These are phyloP conservation scores for Gaertneriomyces semiglobifer DNA, from an alignment of 192 early-diverging fungal species.

Conservation along the genomic window DNA sequence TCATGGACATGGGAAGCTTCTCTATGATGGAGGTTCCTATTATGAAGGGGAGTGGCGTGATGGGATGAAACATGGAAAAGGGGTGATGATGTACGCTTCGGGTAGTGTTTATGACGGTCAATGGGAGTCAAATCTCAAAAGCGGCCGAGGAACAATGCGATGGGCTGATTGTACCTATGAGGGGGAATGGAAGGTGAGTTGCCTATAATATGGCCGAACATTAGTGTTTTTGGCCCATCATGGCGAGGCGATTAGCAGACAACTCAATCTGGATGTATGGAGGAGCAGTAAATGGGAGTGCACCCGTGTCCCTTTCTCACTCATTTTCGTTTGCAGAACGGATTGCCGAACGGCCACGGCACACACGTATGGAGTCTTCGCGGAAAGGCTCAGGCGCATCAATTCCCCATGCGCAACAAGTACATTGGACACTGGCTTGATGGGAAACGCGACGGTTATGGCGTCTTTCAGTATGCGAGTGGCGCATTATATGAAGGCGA, in stretches of 20 bases:
- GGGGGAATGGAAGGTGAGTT: slow-evolving; percentile 50
- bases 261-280: no score
- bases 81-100: slow-evolving; percentile 49
- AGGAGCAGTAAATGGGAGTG: no score
- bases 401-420: slow-evolving; percentile 45
- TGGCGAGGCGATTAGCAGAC: no score
- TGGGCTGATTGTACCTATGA: slow-evolving; percentile 51
- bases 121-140: slow-evolving; percentile 48
- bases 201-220: no score
- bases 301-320: no score
- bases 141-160: slow-evolving; percentile 46
- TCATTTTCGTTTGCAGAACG: slow-evolving; percentile 29
- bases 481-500: slow-evolving; percentile 51
- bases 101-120: slow-evolving; percentile 55
- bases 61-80: slow-evolving; percentile 47
- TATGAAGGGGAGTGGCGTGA: slow-evolving; percentile 45
- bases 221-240: no score
- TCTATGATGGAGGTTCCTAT: slow-evolving; percentile 1
- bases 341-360: slow-evolving; percentile 45
- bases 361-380: slow-evolving; percentile 43
- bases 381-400: slow-evolving; percentile 23
- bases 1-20: slow-evolving; percentile 30
- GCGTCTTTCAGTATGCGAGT: slow-evolving; percentile 51
- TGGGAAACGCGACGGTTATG: slow-evolving; percentile 46
- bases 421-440: slow-evolving; percentile 42